Base-by-base conservation (phyloP, 164 flowering plant species). In the Stephania japonica region DNA sequence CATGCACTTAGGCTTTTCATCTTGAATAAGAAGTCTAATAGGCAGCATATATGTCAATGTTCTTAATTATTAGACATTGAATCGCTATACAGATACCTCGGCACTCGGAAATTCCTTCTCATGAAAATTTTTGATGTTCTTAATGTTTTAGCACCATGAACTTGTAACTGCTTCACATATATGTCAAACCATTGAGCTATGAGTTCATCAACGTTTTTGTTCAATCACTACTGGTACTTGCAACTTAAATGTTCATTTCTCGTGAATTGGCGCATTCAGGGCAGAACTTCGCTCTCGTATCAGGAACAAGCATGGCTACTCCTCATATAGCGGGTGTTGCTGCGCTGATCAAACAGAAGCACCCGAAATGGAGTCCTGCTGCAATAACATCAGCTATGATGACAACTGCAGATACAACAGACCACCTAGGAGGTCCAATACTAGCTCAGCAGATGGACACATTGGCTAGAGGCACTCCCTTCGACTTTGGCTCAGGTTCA, bases 281-380 rank as follows among this genome's bases (percentile, higher is more conserved):
- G 9, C 85, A 85, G 67, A 73, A 69, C 11, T 87, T 88, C 41
- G 91, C 91, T 4, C 80, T 86, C 5, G 72, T 83, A 24, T 86
- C 89, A 5, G 91, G 88, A 26, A 86, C 91, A 13, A 86, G 88
- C 86, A 88, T 88, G 91, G 88, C 91, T 18, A 80, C 89, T 4
- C 88, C 88, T 25, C 91, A 86, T 41, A 70, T 86, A 49, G 91
- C 91, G n/a, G 88, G 89, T 19, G 77, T 84, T 5, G 87, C 89
- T 0, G 91, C 88, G 5, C 72, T 86, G 44, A 85, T 88, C 74
- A 88, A 86, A 78, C 88, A 88, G 18, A 86, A 75, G 32, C 83
- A 88, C 78, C 89, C 84, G 0, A 56, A 71, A 32, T 88, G 89
- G 89, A 83, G 81, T 71, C 87, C 89, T 14, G 76, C 89, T 0